phyloP scores from a whole-genome alignment of 345 rosid genomes.

The Acer negundo region DNA sequence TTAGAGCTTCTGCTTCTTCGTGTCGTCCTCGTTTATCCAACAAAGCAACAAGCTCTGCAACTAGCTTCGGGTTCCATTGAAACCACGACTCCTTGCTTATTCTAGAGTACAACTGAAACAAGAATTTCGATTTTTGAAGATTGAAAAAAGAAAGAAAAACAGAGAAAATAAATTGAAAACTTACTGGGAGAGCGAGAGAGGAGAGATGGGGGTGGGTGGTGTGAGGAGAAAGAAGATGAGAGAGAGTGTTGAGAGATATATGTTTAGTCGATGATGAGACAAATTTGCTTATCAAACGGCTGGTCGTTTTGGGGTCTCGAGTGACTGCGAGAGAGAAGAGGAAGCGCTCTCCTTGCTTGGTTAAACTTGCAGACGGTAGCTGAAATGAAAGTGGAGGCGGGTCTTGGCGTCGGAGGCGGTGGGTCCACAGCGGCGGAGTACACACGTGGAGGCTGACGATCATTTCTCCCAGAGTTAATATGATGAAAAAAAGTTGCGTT shows the following conservation, averaged over 20 bases:
- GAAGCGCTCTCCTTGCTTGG: slow-evolving; percentile 62
- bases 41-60: slow-evolving; percentile 61
- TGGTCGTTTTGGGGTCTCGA: slow-evolving; percentile 47
- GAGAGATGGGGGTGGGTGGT: slow-evolving; percentile 50
- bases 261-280: slow-evolving; percentile 70
- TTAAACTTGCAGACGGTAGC: slow-evolving; percentile 30
- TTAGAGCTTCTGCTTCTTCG: slow-evolving; percentile 47
- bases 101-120: slow-evolving; percentile 54
- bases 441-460: background rate
- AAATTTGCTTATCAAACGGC: slow-evolving; percentile 71
- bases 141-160: background rate
- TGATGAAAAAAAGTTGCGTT: background rate
- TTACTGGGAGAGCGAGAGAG: slow-evolving; percentile 65
- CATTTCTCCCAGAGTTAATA: background rate
- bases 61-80: slow-evolving; percentile 78
- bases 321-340: slow-evolving; percentile 44
- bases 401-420: slow-evolving; percentile 9
- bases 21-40: slow-evolving; percentile 56
- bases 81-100: slow-evolving; percentile 76
- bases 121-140: background rate
- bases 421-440: slow-evolving; percentile 22
- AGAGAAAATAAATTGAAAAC: slow-evolving; percentile 20
- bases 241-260: slow-evolving; percentile 67
- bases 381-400: background rate
- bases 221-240: slow-evolving; percentile 67